These are phyloP conservation scores for Ormosia emarginata DNA, from an alignment of 306 rosid genomes.

Conservation along the genomic window DNA sequence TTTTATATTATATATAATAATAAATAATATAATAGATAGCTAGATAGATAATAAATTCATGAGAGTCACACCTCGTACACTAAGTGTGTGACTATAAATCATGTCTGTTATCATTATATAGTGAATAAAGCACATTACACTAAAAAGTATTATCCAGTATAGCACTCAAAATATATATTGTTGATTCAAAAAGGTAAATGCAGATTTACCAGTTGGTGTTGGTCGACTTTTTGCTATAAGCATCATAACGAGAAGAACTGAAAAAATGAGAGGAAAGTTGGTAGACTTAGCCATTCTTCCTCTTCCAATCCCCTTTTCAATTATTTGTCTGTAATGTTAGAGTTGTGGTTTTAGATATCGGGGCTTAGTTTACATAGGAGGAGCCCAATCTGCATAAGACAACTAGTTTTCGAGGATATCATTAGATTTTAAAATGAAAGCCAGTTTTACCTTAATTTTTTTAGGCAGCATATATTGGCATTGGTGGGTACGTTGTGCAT, in stretches of 20 bases:
- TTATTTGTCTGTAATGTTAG: neutral
- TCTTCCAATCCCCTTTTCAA: neutral
- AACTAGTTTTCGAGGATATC: neutral
- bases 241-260: conserved; percentile 7
- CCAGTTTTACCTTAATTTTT: neutral
- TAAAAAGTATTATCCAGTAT: too few relatives aligned
- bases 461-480: neutral
- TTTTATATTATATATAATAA: too few relatives aligned
- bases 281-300: conserved; percentile 17
- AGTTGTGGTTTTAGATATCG: neutral
- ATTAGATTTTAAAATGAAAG: conserved; percentile 10
- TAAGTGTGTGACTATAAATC: too few relatives aligned
- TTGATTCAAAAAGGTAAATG: neutral
- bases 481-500: neutral
- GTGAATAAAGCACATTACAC: too few relatives aligned
- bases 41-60: too few relatives aligned
- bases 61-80: too few relatives aligned
- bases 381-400: neutral
- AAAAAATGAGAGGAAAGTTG: neutral
- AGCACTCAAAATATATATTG: neutral
- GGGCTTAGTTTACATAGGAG: neutral
- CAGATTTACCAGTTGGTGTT: neutral
- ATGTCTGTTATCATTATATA: too few relatives aligned
- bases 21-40: too few relatives aligned
- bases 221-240: neutral